These are phyloP conservation scores for Artemisia tridentata DNA, from an alignment of 129 eudicot genomes.

Conservation along the genomic window DNA sequence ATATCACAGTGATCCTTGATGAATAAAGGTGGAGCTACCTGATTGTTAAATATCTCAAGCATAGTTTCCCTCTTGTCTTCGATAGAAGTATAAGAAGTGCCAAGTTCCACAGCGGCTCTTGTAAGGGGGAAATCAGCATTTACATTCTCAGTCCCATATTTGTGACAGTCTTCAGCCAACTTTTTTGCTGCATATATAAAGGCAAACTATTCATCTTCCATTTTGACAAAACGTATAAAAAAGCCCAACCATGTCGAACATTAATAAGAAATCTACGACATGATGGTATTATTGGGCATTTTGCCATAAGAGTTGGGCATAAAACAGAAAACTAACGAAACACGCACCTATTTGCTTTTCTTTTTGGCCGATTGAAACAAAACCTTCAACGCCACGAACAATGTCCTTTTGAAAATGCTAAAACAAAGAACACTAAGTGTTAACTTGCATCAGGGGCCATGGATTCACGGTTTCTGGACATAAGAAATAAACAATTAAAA, in stretches of 20 bases:
- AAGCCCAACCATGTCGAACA: constrained; percentile 3
- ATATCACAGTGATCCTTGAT: constrained; percentile 13
- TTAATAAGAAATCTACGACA: constrained; percentile 1
- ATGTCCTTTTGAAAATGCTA: constrained; percentile 98
- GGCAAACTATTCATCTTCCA: constrained; percentile 20
- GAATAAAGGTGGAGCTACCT: constrained; percentile 41
- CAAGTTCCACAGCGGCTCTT: constrained; percentile 58
- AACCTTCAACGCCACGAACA: constrained; percentile 78
- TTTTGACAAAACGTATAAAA: constrained; percentile 7
- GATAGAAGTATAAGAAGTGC: constrained; percentile 53
- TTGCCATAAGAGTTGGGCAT: not conserved
- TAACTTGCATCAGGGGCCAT: constrained; percentile 17
- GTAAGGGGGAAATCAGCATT: constrained; percentile 57
- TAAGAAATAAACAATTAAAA: constrained; percentile 11
- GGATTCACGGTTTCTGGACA: constrained; percentile 21
- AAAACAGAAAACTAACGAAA: constrained; percentile 10
- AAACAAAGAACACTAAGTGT: constrained; percentile 16
- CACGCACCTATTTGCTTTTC: constrained; percentile 74
- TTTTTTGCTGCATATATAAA: constrained; percentile 52
- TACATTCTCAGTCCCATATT: constrained; percentile 62
- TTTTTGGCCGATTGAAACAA: constrained; percentile 61
- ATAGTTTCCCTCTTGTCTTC: constrained; percentile 66
- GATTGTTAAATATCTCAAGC: constrained; percentile 63
- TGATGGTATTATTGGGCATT: not conserved
- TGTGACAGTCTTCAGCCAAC: constrained; percentile 85